These are phyloP conservation scores for Coemansia sp. DNA, from an alignment of 192 early-diverging fungal genomes.

Conservation along the genomic window DNA sequence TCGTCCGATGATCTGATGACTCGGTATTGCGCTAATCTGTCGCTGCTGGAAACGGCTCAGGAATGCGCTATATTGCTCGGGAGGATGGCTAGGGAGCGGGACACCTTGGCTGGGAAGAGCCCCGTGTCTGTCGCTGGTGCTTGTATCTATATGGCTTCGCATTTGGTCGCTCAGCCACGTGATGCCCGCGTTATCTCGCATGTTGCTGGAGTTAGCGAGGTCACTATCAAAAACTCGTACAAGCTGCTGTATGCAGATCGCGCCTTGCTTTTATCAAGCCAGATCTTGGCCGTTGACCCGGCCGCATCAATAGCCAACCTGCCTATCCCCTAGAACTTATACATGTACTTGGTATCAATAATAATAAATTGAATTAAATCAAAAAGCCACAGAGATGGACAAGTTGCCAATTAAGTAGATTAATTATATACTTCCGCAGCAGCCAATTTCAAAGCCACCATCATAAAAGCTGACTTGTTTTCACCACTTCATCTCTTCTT, in stretches of 20 bases:
- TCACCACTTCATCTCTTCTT: too few relatives aligned
- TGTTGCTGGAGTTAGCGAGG: constrained; percentile 90
- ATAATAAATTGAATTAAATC: constrained; percentile 3
- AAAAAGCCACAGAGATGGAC: constrained; percentile 5
- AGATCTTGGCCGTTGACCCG: constrained; percentile 27
- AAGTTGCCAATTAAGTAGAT: not conserved
- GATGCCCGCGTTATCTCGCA: constrained; percentile 78
- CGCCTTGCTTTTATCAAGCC: constrained; percentile 49
- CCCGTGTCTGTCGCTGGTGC: constrained; percentile 93
- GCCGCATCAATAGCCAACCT: constrained; percentile 28
- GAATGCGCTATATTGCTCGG: constrained; percentile 73
- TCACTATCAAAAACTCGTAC: constrained; percentile 89
- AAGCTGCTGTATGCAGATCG: constrained; percentile 67
- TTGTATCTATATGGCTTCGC: constrained; percentile 85
- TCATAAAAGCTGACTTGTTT: too few relatives aligned
- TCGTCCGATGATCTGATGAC: constrained; percentile 73
- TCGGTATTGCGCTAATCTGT: constrained; percentile 81
- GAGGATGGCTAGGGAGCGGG: constrained; percentile 73
- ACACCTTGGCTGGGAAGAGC: constrained; percentile 85
- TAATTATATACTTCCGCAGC: too few relatives aligned
- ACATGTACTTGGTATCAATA: not conserved
- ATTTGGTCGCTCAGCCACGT: constrained; percentile 69
- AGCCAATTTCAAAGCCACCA: too few relatives aligned
- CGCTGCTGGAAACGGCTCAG: constrained; percentile 67
- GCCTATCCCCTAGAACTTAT: constrained; percentile 14